Evolutionary conservation across 202 grass and related monocot genomes (phyloP), one percentile per base, ranked within the genome.

Genomic region (Setaria viridis): DNA sequence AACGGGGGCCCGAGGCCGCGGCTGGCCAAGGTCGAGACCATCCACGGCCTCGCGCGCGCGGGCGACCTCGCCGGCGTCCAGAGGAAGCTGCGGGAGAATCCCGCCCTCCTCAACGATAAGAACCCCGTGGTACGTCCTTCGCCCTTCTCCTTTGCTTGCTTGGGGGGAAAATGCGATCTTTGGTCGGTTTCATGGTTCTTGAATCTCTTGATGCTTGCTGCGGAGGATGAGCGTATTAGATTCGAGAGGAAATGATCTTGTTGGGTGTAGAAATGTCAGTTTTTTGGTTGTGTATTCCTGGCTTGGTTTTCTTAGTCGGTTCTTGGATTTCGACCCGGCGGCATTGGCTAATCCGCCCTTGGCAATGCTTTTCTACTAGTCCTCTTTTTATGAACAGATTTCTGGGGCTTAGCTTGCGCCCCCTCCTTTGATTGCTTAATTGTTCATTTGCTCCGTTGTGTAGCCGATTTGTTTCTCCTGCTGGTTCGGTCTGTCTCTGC

Each of bases 51-150:
- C 47, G 93, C 83, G 42, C 93, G 91, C 76, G 83, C 88, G 79
- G 93, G 92, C 14, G 88, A 96, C 85, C 88, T 99, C 85, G 87
- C 86, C 67, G 93, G 88, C 84, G 78, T 99, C 48, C 90, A 92
- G 90, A 94, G 81, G 84, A 86, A 79, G 88, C 88, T 99, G 51
- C 79, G 34, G 80, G 93, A 94, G 80, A 95, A 93, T 76, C 87
- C 91, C 2, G 80, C 64, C 25, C 90, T 95, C 78, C 90, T 99
- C 88, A 99, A 99, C 68, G 90, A 89, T 67, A 91, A 90, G 72
- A 95, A 96, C 77, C 88, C 91, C 25, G 90, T 99, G 53, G 97
- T 99, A 19, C 47, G 83, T 82, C 77, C 37, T 42, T 62, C 35
- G 3, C 14, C 5, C 29, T 58, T 7, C 69, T 60, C 14, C 47